A percentile compares a stretch with the other conserved stretches of the same genome.
Evolutionary conservation across 1,284 basidiomycete genomes (phyloP).

Genomic region (Fomitopsis palustris): DNA sequence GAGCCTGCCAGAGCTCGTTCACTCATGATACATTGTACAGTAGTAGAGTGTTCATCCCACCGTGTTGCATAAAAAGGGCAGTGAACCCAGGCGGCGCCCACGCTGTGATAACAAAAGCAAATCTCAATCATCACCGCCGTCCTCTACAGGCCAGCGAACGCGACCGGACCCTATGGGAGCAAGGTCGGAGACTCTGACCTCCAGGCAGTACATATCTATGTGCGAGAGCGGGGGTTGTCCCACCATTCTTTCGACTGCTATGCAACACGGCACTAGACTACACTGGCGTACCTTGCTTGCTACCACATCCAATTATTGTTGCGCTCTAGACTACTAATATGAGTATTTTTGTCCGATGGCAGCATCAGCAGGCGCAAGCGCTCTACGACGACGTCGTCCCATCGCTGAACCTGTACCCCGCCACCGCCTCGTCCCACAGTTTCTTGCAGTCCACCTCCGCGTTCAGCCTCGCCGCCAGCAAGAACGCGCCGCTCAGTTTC

Average conservation of each 20-base stretch:
- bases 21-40: no score
- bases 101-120: no score
- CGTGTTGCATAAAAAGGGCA: no score
- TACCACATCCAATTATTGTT: neutral
- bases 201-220: no score
- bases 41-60: no score
- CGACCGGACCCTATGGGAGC: no score
- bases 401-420: slow-evolving; percentile 19
- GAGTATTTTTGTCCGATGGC: neutral
- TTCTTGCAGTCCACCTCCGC: slow-evolving; percentile 73
- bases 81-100: no score
- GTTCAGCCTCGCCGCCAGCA: slow-evolving; percentile 82
- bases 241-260: neutral
- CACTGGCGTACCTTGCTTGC: neutral
- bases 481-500: slow-evolving; percentile 92
- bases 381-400: neutral
- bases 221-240: neutral
- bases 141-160: no score
- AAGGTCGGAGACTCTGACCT: no score
- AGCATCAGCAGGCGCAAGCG: neutral
- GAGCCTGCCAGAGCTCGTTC: no score
- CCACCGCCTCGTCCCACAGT: slow-evolving; percentile 70
- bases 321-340: neutral
- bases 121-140: no score
- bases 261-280: neutral